Base-by-base conservation (phyloP, 108 stramenopile species). In the Fragilariopsis cylindrus region DNA sequence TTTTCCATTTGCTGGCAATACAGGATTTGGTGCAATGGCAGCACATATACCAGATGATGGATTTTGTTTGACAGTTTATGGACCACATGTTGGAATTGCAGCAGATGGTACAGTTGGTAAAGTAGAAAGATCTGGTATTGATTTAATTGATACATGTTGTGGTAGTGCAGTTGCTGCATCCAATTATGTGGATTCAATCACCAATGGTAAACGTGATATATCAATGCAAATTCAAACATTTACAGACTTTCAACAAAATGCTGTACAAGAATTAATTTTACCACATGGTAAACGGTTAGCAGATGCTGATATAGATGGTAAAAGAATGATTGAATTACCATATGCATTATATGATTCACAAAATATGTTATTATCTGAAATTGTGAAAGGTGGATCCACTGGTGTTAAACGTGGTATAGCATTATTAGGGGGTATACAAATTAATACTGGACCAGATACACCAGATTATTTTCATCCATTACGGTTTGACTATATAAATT, bases 11-110 rank as follows among this genome's bases (percentile, higher is more conserved):
- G 87, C 77, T 12, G 88, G 88, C 7, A 71, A 62, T 4, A 88
- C 87, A 18, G 64, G 70, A 4, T 88, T 86, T 49, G 87, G 84
- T 19, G 88, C 88, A 77, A 88, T 89, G 87, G 80, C 82, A 30
- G 67, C 79, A n/a, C 91, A 92, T 76, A 84, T 92, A 41, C 91
- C 88, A 46, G 85, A 88, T 54, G 68, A 74, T 65, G 91, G 91
- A 7, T 73, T 46, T 44, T 87, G 85, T 42, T 58, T 89, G n/a
- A n/a, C n/a, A 65, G 60, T 86, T 5, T 87, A 82, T 71, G 91
- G 87, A 49, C 91, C 91, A 49, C 91, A 92, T 62, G 90, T 91
- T 15, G 90, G 90, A 72, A 72, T 91, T 60, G 70, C 77, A 57
- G 43, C 53, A 43, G 65, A 75, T 54, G 87, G 87, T 57, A 77